These are phyloP conservation scores for Pyrenochaeta sp. DNA, from an alignment of 2,329 filamentous ascomycete genomes.

Conservation along the genomic window DNA sequence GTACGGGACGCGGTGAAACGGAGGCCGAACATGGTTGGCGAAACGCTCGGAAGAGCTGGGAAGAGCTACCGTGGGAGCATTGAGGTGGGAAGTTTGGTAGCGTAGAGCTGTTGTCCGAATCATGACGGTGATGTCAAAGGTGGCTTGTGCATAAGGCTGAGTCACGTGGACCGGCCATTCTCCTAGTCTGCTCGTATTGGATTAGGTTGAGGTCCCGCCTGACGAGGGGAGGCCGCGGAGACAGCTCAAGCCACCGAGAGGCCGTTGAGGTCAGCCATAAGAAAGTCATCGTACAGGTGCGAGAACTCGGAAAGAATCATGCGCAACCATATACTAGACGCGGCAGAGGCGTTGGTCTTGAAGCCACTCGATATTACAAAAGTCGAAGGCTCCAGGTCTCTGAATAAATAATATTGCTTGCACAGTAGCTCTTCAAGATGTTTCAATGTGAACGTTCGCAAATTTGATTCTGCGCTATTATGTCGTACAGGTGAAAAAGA, in stretches of 20 bases:
- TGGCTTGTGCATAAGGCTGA: background rate
- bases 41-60: conserved; percentile 32
- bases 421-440: background rate
- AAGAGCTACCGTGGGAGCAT: conserved; percentile 20
- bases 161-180: conserved; percentile 8
- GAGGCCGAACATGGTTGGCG: conserved; percentile 46
- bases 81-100: conserved; percentile 8
- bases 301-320: background rate
- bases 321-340: background rate
- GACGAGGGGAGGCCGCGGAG: background rate
- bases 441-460: background rate
- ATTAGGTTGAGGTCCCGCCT: background rate
- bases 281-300: background rate
- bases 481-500: background rate
- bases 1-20: conserved; percentile 64
- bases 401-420: background rate
- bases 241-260: background rate
- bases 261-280: background rate
- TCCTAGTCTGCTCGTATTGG: background rate
- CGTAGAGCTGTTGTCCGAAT: conserved; percentile 14
- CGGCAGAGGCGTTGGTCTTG: background rate
- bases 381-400: background rate
- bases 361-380: background rate
- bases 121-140: background rate
- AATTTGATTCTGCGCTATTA: background rate